phyloP scores from a whole-genome alignment of 2,329 filamentous ascomycete genomes.

The Trichothecium roseum region DNA sequence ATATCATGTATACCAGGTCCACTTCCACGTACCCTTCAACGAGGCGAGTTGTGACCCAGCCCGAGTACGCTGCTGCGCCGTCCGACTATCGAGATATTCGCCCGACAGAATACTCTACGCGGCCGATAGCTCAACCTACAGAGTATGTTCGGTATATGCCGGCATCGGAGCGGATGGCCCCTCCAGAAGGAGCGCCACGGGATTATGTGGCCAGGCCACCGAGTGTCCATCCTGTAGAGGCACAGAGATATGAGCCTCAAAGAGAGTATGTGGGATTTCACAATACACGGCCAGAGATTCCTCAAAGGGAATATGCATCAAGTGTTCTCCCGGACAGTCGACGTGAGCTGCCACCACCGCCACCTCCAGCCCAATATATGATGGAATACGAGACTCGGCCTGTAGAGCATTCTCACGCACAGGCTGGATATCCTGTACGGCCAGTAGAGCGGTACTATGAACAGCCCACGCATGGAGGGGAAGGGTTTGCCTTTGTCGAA shows the following conservation, averaged over 20 bases:
- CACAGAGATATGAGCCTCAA: conserved; percentile 28
- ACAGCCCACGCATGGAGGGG: conserved; percentile 17
- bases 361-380: conserved; percentile 12
- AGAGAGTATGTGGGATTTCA: conserved; percentile 33
- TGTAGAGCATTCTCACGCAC: conserved; percentile 13
- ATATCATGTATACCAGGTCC: conserved; percentile 36
- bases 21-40: conserved; percentile 40
- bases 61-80: conserved; percentile 36
- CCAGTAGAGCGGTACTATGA: conserved; percentile 35
- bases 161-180: conserved; percentile 23
- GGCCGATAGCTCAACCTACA: conserved; percentile 29
- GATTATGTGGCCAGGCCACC: conserved; percentile 45
- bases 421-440: conserved; percentile 27
- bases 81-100: conserved; percentile 43
- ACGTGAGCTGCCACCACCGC: conserved; percentile 18
- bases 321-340: conserved; percentile 16
- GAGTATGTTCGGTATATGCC: conserved; percentile 39
- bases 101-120: conserved; percentile 47
- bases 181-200: conserved; percentile 34
- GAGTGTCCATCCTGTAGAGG: conserved; percentile 46
- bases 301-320: conserved; percentile 16
- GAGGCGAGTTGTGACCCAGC: conserved; percentile 51
- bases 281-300: conserved; percentile 27
- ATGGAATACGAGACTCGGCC: conserved; percentile 17
- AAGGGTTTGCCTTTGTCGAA: conserved; percentile 34